Evolutionary conservation across 345 rosid species (phyloP).

Genomic region (Eucalyptus pauciflora): DNA sequence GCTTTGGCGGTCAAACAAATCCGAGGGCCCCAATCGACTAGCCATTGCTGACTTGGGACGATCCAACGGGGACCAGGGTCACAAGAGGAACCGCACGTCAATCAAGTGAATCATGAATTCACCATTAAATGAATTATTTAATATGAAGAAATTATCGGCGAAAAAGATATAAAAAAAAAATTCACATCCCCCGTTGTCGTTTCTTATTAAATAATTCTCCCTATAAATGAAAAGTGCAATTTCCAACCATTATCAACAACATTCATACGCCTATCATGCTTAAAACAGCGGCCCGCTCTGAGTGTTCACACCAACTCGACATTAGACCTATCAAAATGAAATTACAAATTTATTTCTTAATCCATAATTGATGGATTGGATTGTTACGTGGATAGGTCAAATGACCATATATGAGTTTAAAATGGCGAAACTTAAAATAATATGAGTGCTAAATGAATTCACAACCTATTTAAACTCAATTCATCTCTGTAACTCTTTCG

Average conservation of each 20-base stretch:
- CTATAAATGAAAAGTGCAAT: not conserved
- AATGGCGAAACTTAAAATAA: not conserved
- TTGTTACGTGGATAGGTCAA: accelerated
- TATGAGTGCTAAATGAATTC: accelerated
- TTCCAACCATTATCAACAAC: not conserved
- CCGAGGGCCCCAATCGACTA: not conserved
- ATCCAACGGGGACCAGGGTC: not conserved
- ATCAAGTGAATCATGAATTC: not conserved
- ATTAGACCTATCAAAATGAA: not conserved
- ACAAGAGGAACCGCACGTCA: not conserved
- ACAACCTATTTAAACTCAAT: not conserved
- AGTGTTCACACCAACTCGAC: not conserved
- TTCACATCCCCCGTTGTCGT: not conserved
- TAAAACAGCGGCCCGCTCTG: not conserved
- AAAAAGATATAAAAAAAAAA: not conserved
- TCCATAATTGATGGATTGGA: accelerated
- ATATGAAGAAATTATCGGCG: not conserved
- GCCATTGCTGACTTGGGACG: not conserved
- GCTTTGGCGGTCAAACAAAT: not conserved
- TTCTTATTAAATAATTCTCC: not conserved
- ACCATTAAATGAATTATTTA: not conserved
- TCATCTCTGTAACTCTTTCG: not conserved
- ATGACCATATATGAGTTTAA: not conserved
- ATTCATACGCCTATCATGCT: not conserved
- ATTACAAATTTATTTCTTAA: not conserved